Conservation (phyloP, 164 flowering plant genomes). For the Nelumbo lutea region DNA sequence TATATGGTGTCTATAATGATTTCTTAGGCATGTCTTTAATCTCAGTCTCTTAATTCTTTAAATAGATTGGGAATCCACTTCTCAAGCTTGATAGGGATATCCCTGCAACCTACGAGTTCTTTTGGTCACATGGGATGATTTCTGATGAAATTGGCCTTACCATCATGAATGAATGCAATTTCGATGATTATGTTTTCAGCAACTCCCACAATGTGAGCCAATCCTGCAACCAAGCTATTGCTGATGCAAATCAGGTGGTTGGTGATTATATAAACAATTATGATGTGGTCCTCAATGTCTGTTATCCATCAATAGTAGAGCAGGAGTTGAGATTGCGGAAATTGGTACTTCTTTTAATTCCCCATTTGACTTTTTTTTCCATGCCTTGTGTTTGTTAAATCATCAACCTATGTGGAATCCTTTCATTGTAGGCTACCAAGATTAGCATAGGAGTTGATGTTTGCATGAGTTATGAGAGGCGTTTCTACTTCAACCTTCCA, state of each 20-base stretch:
- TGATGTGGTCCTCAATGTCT: conserved; percentile 87
- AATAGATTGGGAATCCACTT: conserved; percentile 91
- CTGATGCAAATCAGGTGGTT: conserved; percentile 50
- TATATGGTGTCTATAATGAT: neutral
- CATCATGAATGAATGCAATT: conserved; percentile 73
- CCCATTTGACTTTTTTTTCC: conserved; percentile 1
- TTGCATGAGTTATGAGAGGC: conserved; percentile 75
- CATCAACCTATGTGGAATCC: neutral
- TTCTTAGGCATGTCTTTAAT: neutral
- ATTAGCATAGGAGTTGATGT: conserved; percentile 94
- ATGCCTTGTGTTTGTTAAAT: neutral
- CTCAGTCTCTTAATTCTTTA: conserved; percentile 1
- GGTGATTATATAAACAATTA: conserved; percentile 70
- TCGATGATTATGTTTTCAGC: conserved; percentile 57
- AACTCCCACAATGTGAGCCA: conserved; percentile 55
- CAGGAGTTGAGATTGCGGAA: conserved; percentile 82
- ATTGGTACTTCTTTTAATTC: conserved; percentile 30
- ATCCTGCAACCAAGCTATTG: conserved; percentile 51
- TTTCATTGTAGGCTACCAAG: conserved; percentile 64
- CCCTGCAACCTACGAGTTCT: conserved; percentile 68
- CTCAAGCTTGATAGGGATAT: conserved; percentile 70
- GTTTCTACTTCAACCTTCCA: conserved; percentile 84
- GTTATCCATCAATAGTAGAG: conserved; percentile 85
- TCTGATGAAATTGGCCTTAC: conserved; percentile 85
- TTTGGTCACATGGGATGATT: conserved; percentile 98